Base-by-base conservation (phyloP, 2,329 filamentous ascomycete genomes). In the Hypoxylon sp. region DNA sequence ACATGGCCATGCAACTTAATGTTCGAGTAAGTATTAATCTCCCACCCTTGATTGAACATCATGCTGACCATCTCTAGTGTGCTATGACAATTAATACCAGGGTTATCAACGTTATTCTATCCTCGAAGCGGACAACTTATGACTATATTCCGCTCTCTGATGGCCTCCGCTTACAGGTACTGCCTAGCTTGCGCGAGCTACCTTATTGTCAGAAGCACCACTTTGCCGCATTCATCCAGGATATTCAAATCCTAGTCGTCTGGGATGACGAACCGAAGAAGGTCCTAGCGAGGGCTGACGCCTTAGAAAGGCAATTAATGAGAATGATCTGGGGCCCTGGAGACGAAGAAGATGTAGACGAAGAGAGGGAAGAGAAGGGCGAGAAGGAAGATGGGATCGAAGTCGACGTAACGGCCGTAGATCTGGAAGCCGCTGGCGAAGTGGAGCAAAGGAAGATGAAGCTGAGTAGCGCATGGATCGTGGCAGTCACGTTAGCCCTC, bases 51-150 rank as follows among this genome's bases (percentile, higher is more conserved):
- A 11, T 17, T 4, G 39, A 32, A 59, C 26, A 22, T 15, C n/a
- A 19, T n/a, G 24, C 65, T 72, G 48, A 73, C 30, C n/a, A 13
- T 28, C 24, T 24, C n/a, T 50, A 89, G 85, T 87, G 84, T 70
- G 88, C 88, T 52, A 89, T 91, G 84, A 91, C 89, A 3, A 81
- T 90, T 66, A 89, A 86, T 72, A 90, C 88, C 3, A 81, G 83
- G 61, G 84, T 90, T 41, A 87, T 90, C 70, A 84, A 85, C 67
- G 80, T 88, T 26, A 83, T 91, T 65, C 77, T 90, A 6, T 72
- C 72, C 44, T 74, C 76, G 26, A 71, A 74, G 3, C 77, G 82
- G 59, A 77, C 80, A 50, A 81, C 79, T 47, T 78, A 81, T 20
- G 78, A 84, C 15, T 88, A 84, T 67, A 85, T 91, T 8, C 86